Conservation (phyloP, 1,139 yeast species). For the Hansenula sp. region DNA sequence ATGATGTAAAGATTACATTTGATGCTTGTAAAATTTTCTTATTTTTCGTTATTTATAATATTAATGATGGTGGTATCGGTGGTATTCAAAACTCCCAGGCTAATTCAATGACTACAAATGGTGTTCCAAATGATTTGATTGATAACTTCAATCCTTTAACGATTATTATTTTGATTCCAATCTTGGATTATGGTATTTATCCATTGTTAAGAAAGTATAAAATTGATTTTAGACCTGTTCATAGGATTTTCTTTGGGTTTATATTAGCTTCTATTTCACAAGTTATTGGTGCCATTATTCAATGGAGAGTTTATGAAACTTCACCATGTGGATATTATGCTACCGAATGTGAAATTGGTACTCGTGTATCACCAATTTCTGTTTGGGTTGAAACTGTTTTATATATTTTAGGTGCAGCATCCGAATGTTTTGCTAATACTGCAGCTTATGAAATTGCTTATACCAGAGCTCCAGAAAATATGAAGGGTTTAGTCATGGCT, state of each 20-base stretch:
- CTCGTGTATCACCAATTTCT: constrained; percentile 39
- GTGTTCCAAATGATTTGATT: constrained; percentile 66
- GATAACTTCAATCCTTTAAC: constrained; percentile 63
- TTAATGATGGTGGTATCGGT: constrained; percentile 61
- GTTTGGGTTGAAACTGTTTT: constrained; percentile 49
- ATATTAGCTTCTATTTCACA: constrained; percentile 63
- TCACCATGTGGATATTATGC: constrained; percentile 60
- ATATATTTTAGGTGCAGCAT: constrained; percentile 52
- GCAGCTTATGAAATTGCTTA: constrained; percentile 67
- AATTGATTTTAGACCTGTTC: constrained; percentile 61
- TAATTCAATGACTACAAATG: constrained; percentile 57
- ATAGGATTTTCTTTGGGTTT: constrained; percentile 73
- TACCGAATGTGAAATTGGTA: constrained; percentile 39
- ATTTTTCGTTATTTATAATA: constrained; percentile 56
- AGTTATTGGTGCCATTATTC: constrained; percentile 77
- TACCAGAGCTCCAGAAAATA: constrained; percentile 57
- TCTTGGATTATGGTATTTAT: constrained; percentile 50
- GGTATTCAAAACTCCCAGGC: constrained; percentile 59
- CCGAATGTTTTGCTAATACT: constrained; percentile 62
- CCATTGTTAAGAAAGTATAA: constrained; percentile 48
- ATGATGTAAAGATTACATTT: constrained; percentile 52
- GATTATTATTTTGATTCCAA: constrained; percentile 56
- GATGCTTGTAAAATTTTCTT: constrained; percentile 55
- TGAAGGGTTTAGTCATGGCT: constrained; percentile 65
- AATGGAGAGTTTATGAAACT: constrained; percentile 60